A percentile compares a stretch with the other conserved stretches of the same genome.
phyloP scores from a whole-genome alignment of 192 early-diverging fungal genomes.

The Neocallimastix lanati region DNA sequence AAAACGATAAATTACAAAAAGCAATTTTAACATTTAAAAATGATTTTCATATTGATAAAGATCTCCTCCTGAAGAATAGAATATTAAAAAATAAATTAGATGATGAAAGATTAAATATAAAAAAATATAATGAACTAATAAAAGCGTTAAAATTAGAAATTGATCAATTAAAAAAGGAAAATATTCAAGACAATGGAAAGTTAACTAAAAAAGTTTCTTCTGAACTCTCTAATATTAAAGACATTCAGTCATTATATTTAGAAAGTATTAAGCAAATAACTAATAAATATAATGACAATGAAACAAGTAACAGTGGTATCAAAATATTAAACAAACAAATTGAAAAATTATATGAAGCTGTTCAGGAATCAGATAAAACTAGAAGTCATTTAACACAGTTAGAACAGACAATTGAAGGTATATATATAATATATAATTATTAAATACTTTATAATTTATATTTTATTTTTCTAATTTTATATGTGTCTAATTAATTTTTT shows the following conservation, averaged over 20 bases:
- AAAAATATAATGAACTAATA: not conserved
- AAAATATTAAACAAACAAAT: not conserved
- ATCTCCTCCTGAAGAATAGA: not conserved
- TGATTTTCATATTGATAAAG: not conserved
- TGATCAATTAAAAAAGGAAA: not conserved
- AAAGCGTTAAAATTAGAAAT: not conserved
- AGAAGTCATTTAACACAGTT: not conserved
- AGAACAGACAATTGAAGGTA: not conserved
- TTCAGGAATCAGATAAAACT: not conserved
- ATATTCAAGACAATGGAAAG: not conserved
- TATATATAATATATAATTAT: too few relatives aligned
- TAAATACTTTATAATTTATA: too few relatives aligned
- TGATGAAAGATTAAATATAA: not conserved
- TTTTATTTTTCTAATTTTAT: too few relatives aligned
- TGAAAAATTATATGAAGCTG: not conserved
- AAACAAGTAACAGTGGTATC: not conserved
- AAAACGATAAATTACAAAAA: not conserved
- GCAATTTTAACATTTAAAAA: not conserved
- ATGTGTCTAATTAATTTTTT: too few relatives aligned
- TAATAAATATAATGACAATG: not conserved
- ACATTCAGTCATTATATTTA: not conserved
- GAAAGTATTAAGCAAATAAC: not conserved
- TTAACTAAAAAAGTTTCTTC: not conserved
- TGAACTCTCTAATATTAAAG: not conserved
- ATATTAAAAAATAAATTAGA: not conserved